Evolutionary conservation across 148 eudicot genomes (phyloP).

Genomic region (Fallopia convolvulus): DNA sequence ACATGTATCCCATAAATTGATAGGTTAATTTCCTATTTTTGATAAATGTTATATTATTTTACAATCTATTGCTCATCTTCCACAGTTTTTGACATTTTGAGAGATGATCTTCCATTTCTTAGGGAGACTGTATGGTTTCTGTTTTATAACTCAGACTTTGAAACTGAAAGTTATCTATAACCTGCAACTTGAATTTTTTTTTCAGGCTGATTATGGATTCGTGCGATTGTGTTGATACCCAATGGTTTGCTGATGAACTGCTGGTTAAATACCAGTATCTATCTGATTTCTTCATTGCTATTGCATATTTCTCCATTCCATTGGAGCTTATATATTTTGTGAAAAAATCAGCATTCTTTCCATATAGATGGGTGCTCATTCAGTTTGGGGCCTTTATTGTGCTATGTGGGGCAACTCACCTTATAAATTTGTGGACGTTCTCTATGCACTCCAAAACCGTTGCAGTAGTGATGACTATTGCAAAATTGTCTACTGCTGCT

Average conservation of each 20-base stretch:
- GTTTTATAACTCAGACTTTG: not conserved
- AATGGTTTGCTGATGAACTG: slow-evolving; percentile 74
- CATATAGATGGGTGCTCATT: slow-evolving; percentile 92
- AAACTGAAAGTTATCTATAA: not conserved
- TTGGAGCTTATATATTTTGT: slow-evolving; percentile 89
- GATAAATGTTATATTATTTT: not conserved
- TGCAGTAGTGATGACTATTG: slow-evolving; percentile 68
- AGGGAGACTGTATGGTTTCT: not conserved
- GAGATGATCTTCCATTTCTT: not conserved
- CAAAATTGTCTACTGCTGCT: slow-evolving; percentile 71
- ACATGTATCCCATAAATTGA: not conserved
- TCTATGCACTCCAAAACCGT: slow-evolving; percentile 64
- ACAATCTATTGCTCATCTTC: not conserved
- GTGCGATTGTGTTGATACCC: slow-evolving; percentile 89
- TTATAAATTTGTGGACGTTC: slow-evolving; percentile 87
- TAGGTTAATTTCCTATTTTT: not conserved
- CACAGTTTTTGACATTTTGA: not conserved
- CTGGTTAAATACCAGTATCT: slow-evolving; percentile 88
- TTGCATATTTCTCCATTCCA: slow-evolving; percentile 97
- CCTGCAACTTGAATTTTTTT: not conserved
- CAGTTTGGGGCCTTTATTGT: slow-evolving; percentile 98
- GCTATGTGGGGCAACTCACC: slow-evolving; percentile 92
- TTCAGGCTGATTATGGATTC: slow-evolving; percentile 43
- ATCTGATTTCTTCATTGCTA: slow-evolving; percentile 91
- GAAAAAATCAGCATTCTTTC: slow-evolving; percentile 89